These are phyloP conservation scores for Debaryomycetaceae sp. DNA, from an alignment of 1,139 yeast genomes.

Conservation along the genomic window DNA sequence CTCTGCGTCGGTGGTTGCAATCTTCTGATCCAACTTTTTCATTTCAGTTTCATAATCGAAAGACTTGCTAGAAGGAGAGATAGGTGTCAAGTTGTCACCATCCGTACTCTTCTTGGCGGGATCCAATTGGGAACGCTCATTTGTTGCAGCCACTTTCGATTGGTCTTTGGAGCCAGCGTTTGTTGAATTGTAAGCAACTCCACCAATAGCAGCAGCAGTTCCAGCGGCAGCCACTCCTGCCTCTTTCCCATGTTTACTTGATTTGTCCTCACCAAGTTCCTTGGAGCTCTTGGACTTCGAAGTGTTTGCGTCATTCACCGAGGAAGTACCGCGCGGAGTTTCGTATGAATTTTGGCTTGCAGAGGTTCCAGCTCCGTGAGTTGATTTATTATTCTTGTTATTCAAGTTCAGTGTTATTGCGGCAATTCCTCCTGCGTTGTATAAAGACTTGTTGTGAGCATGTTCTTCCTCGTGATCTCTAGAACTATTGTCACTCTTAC, in stretches of 20 bases:
- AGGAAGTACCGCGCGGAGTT: slow-evolving; percentile 1
- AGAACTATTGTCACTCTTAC: slow-evolving; percentile 6
- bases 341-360: slow-evolving; percentile 7
- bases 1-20: slow-evolving; percentile 23
- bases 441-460: slow-evolving; percentile 28
- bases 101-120: neutral
- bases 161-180: slow-evolving; percentile 2
- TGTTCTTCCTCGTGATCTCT: slow-evolving; percentile 17
- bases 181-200: slow-evolving; percentile 4
- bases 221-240: slow-evolving; percentile 4
- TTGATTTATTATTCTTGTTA: no score
- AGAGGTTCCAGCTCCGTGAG: neutral
- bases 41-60: slow-evolving; percentile 22
- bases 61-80: slow-evolving; percentile 15
- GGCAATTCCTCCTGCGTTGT: slow-evolving; percentile 23
- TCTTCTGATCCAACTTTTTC: slow-evolving; percentile 20
- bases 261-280: no score
- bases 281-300: slow-evolving; percentile 1
- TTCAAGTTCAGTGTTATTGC: slow-evolving; percentile 6
- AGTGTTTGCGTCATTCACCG: slow-evolving; percentile 1
- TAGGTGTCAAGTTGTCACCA: neutral
- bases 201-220: slow-evolving; percentile 2
- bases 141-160: neutral
- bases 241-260: slow-evolving; percentile 2
- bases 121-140: neutral